Percentiles rank a stretch among this genome's conserved stretches.
phyloP scores from a whole-genome alignment of 2,329 filamentous ascomycete species.

The Rhynchosporium graminicola region DNA sequence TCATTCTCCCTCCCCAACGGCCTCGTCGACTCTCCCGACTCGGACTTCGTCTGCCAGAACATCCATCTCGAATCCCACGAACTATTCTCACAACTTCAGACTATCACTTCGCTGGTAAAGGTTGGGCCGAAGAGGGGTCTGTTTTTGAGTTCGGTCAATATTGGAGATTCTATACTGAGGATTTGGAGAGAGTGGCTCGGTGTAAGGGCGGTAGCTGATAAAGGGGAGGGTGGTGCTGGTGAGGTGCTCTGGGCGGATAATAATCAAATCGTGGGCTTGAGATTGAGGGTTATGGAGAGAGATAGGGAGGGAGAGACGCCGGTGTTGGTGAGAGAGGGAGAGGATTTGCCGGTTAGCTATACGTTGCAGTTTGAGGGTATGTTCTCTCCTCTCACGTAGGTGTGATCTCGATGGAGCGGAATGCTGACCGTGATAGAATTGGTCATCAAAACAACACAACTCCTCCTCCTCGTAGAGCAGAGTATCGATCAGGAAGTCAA shows the following conservation, averaged over 20 bases:
- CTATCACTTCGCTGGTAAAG: constrained; percentile 67
- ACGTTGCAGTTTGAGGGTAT: constrained; percentile 71
- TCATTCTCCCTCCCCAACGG: constrained; percentile 30
- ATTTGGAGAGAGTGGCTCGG: constrained; percentile 74
- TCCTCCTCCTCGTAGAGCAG: constrained; percentile 66
- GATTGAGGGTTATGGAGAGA: constrained; percentile 62
- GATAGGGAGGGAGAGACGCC: constrained; percentile 43
- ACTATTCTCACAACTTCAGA: constrained; percentile 73
- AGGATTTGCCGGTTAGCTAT: constrained; percentile 67
- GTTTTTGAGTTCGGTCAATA: constrained; percentile 63
- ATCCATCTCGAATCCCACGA: constrained; percentile 69
- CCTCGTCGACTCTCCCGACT: constrained; percentile 38
- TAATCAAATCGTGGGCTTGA: constrained; percentile 64
- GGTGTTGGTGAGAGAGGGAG: constrained; percentile 51
- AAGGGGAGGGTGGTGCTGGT: constrained; percentile 32
- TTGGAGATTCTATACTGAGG: constrained; percentile 68
- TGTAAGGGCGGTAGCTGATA: constrained; percentile 17
- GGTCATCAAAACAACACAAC: constrained; percentile 61
- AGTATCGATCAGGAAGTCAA: constrained; percentile 61
- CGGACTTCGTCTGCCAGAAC: constrained; percentile 54
- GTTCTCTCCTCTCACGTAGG: constrained; percentile 29
- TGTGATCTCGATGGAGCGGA: not conserved
- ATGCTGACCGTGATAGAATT: constrained; percentile 55
- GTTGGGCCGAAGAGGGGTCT: constrained; percentile 60
- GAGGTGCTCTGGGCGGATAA: constrained; percentile 69